Evolutionary conservation across 768 basidiomycete genomes (phyloP).

Genomic region (Pleurotus cornucopiae): DNA sequence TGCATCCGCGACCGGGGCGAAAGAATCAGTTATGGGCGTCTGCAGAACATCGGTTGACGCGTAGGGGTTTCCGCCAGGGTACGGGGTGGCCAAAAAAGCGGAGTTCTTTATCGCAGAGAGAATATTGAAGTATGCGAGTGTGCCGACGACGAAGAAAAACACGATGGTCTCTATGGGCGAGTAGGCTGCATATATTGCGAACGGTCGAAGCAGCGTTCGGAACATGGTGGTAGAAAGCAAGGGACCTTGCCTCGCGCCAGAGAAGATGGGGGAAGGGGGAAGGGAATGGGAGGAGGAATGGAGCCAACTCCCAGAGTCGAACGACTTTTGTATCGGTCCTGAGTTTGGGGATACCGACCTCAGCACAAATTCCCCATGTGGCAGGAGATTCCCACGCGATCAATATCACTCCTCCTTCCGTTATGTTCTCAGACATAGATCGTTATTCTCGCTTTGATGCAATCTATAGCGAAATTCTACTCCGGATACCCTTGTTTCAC

Average conservation of each 20-base stretch:
- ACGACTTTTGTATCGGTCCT: slow-evolving; percentile 7
- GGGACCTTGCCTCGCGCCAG: not conserved
- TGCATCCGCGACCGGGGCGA: not conserved
- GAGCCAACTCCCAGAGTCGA: slow-evolving; percentile 1
- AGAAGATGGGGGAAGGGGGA: not conserved
- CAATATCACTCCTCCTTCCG: not conserved
- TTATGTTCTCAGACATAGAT: not conserved
- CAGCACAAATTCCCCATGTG: not conserved
- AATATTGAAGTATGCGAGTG: slow-evolving; percentile 93
- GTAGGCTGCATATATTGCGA: slow-evolving; percentile 70
- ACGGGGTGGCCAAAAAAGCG: slow-evolving; percentile 62
- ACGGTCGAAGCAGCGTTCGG: slow-evolving; percentile 27
- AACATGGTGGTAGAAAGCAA: slow-evolving; percentile 1
- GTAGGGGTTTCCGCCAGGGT: slow-evolving; percentile 20
- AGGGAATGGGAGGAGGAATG: not conserved
- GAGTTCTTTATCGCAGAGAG: slow-evolving; percentile 88
- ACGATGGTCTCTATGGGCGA: slow-evolving; percentile 89
- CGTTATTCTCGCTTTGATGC: not conserved
- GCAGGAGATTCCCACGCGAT: not conserved
- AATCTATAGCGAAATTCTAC: not conserved
- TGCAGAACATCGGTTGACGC: not conserved
- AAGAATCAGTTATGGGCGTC: not conserved
- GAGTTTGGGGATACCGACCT: not conserved
- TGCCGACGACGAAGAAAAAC: slow-evolving; percentile 82
- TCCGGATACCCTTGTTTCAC: not conserved